Percentiles rank a stretch among this genome's conserved stretches.
phyloP scores from a whole-genome alignment of 176 grass and related monocot species.

The Oropetium thomaeum region DNA sequence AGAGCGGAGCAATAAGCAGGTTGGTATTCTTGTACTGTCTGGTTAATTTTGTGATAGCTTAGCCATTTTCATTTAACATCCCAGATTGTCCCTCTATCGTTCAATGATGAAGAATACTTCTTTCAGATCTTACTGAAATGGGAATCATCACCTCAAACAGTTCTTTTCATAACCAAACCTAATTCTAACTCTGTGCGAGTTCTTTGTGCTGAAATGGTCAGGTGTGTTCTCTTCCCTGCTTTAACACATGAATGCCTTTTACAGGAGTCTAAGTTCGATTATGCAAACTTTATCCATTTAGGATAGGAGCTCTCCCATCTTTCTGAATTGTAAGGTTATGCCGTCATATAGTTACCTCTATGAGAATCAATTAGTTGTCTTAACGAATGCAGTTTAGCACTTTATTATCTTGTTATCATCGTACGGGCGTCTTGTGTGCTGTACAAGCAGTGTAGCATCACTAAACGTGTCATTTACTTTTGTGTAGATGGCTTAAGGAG shows the following conservation, averaged over 20 bases:
- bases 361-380: not conserved
- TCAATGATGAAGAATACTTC: slow-evolving; percentile 18
- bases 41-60: slow-evolving; percentile 13
- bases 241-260: slow-evolving; percentile 3
- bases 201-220: slow-evolving; percentile 91
- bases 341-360: not conserved
- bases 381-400: not conserved
- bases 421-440: not conserved
- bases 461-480: slow-evolving; percentile 21
- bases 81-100: not conserved
- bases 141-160: slow-evolving; percentile 84
- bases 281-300: not conserved
- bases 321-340: slow-evolving; percentile 6
- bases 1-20: slow-evolving; percentile 92
- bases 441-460: not conserved
- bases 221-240: slow-evolving; percentile 51
- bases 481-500: slow-evolving; percentile 85
- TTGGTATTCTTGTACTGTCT: slow-evolving; percentile 31
- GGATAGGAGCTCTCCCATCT: not conserved
- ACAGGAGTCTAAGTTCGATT: not conserved
- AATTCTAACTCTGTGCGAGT: slow-evolving; percentile 72
- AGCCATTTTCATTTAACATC: not conserved
- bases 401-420: slow-evolving; percentile 22
- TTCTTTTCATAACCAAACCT: slow-evolving; percentile 92
- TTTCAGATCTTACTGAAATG: slow-evolving; percentile 98